Evolutionary conservation across 2,329 filamentous ascomycete species (phyloP).

Genomic region (Alternaria brassicae): DNA sequence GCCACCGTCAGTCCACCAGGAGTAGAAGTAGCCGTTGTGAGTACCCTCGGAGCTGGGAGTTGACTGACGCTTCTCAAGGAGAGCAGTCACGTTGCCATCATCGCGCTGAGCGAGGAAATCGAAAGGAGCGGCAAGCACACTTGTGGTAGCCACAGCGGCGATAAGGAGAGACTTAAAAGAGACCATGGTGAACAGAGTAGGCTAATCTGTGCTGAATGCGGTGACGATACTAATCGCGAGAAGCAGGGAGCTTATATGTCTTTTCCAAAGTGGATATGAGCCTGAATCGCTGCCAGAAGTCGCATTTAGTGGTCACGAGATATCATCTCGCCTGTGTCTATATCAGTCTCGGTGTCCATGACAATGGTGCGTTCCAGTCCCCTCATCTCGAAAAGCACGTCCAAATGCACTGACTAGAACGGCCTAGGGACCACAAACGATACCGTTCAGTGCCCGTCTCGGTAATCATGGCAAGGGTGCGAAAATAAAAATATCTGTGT

Average conservation of each 20-base stretch:
- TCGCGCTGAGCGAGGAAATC: constrained; percentile 29
- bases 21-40: constrained; percentile 61
- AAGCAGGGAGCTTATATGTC: constrained; percentile 18
- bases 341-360: constrained; percentile 14
- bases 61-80: constrained; percentile 25
- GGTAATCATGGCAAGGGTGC: neutral
- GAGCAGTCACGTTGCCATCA: constrained; percentile 26
- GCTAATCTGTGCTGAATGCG: constrained; percentile 15
- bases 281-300: constrained; percentile 26
- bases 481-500: neutral
- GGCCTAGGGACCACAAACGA: neutral
- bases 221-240: constrained; percentile 11
- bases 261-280: constrained; percentile 9
- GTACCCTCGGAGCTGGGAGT: constrained; percentile 59
- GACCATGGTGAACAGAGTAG: constrained; percentile 23
- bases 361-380: constrained; percentile 3
- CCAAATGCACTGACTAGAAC: constrained; percentile 5
- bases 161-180: constrained; percentile 34
- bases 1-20: constrained; percentile 64
- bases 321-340: constrained; percentile 8
- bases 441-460: constrained; percentile 1
- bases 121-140: constrained; percentile 25
- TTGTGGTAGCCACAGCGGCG: constrained; percentile 24
- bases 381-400: constrained; percentile 9
- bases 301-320: constrained; percentile 12